A percentile compares a stretch with the other conserved stretches of the same genome.
Conservation (phyloP, 768 basidiomycete genomes). For the Boletus fagicola region DNA sequence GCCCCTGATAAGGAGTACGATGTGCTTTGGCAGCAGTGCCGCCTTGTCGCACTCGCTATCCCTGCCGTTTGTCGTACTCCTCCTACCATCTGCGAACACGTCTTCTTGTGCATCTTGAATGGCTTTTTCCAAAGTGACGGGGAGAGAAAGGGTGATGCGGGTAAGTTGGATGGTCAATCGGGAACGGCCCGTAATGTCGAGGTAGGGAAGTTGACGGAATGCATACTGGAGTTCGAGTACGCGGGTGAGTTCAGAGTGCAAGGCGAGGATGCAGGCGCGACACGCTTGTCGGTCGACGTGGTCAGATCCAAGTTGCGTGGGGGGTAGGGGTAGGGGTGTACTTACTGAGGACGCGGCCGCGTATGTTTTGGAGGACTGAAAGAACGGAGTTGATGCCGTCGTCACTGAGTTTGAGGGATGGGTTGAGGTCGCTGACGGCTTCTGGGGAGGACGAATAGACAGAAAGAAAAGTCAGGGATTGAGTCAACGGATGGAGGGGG, state of each 20-base stretch:
- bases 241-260: constrained; percentile 69
- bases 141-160: constrained; percentile 71
- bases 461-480: neutral
- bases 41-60: constrained; percentile 20
- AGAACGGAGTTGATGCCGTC: constrained; percentile 80
- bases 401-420: constrained; percentile 71
- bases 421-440: constrained; percentile 77
- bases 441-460: constrained; percentile 44
- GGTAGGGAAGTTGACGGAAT: constrained; percentile 71
- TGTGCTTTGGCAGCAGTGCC: constrained; percentile 52
- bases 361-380: constrained; percentile 61
- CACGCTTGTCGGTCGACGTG: constrained; percentile 47
- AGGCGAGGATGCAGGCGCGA: constrained; percentile 69
- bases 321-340: neutral
- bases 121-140: constrained; percentile 70
- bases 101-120: constrained; percentile 42
- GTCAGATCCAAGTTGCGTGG: neutral
- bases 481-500: neutral
- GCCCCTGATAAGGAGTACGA: constrained; percentile 59
- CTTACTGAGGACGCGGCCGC: constrained; percentile 71
- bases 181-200: constrained; percentile 73
- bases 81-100: neutral
- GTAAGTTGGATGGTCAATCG: constrained; percentile 75
- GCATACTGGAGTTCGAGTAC: constrained; percentile 81
- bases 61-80: constrained; percentile 6